These are phyloP conservation scores for Candida vaughaniae DNA, from an alignment of 805 yeast genomes.

Conservation along the genomic window DNA sequence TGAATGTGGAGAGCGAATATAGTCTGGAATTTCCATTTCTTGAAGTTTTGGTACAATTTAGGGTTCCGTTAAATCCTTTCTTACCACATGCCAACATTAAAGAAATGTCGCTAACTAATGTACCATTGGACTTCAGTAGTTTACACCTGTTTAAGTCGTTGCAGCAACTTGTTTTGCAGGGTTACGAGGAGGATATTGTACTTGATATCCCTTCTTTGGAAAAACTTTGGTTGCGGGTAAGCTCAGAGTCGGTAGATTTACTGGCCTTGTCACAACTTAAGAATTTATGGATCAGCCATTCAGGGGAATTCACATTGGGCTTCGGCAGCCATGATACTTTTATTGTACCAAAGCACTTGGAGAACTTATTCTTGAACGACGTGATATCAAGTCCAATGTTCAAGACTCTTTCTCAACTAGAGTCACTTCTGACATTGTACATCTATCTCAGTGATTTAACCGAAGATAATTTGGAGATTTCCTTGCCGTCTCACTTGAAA, in stretches of 20 bases:
- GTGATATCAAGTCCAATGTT: neutral
- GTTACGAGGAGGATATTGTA: neutral
- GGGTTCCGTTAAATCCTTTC: neutral
- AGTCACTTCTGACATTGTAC: neutral
- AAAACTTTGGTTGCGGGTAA: neutral
- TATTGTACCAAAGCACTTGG: neutral
- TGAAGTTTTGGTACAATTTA: neutral
- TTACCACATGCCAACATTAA: neutral
- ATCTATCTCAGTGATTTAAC: neutral
- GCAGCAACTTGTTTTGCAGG: neutral
- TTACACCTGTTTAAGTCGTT: neutral
- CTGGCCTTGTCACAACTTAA: too few species aligned
- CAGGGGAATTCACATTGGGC: neutral
- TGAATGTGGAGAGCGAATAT: neutral
- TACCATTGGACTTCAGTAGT: neutral
- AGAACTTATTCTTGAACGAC: neutral
- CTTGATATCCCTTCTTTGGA: neutral
- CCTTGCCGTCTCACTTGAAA: neutral
- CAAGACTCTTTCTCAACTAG: neutral
- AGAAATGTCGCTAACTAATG: neutral
- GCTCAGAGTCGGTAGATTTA: neutral
- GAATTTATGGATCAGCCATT: too few species aligned
- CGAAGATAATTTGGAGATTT: neutral
- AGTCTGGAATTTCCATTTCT: neutral
- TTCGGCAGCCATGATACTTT: neutral